Percentiles rank a stretch among this genome's conserved stretches.
Evolutionary conservation across 495 filamentous ascomycete genomes (phyloP).

Genomic region (Annulohypoxylon bovei): DNA sequence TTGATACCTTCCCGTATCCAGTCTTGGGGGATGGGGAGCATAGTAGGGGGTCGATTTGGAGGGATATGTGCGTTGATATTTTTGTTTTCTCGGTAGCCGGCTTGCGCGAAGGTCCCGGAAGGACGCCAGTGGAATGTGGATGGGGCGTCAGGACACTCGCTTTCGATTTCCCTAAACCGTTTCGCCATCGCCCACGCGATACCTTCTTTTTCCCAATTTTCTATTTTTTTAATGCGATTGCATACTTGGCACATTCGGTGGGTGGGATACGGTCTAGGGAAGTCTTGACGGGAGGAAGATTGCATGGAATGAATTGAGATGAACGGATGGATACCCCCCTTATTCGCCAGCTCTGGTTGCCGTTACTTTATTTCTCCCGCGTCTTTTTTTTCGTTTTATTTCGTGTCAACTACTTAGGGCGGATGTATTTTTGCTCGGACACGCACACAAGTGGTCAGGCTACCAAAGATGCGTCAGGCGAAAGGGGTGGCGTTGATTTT

Average conservation of each 20-base stretch:
- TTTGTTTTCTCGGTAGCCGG: constrained; percentile 31
- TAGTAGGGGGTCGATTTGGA: constrained; percentile 45
- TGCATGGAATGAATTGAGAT: constrained; percentile 50
- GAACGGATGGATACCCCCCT: constrained; percentile 50
- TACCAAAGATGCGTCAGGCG: constrained; percentile 41
- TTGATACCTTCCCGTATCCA: constrained; percentile 46
- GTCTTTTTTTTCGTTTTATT: constrained; percentile 26
- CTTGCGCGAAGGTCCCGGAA: constrained; percentile 35
- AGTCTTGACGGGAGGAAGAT: constrained; percentile 45
- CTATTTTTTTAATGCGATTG: constrained; percentile 38
- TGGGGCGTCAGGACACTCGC: constrained; percentile 48
- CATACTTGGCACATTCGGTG: constrained; percentile 42
- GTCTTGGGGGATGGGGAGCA: constrained; percentile 46
- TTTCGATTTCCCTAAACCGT: constrained; percentile 49
- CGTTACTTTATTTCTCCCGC: constrained; percentile 30
- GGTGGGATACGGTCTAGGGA: constrained; percentile 38
- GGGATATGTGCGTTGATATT: constrained; percentile 39
- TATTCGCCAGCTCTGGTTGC: constrained; percentile 44
- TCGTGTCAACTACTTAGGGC: constrained; percentile 46
- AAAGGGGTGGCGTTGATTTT: constrained; percentile 39
- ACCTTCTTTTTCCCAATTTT: constrained; percentile 24
- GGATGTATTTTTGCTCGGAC: constrained; percentile 31
- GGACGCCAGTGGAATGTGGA: constrained; percentile 32
- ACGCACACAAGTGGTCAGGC: constrained; percentile 41
- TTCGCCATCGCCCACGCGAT: constrained; percentile 49